Evolutionary conservation across 805 yeast species (phyloP).

Genomic region (Naumovozyma dairenensis): DNA sequence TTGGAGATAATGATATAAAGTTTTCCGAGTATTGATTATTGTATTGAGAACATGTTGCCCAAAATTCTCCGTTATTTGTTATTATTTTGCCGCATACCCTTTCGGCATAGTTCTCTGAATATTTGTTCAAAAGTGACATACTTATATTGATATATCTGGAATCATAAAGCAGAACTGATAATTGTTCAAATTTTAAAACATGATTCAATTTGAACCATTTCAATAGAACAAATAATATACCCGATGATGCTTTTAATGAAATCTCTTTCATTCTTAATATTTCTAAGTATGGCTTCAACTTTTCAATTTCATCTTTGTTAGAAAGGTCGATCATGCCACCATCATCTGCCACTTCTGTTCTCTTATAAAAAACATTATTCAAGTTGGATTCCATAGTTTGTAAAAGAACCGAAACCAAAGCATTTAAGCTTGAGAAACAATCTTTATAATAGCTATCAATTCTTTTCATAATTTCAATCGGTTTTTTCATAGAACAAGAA

Average conservation of each 20-base stretch:
- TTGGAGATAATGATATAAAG: background rate
- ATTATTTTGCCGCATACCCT: slow-evolving; percentile 23
- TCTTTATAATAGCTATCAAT: slow-evolving; percentile 52
- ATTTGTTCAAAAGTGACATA: slow-evolving; percentile 18
- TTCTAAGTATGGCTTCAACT: slow-evolving; percentile 35
- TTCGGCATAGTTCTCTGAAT: slow-evolving; percentile 23
- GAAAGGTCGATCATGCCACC: no score
- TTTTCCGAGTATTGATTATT: slow-evolving; percentile 4
- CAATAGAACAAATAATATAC: slow-evolving; percentile 42
- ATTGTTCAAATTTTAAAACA: slow-evolving; percentile 65
- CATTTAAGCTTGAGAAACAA: slow-evolving; percentile 46
- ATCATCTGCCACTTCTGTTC: slow-evolving; percentile 7
- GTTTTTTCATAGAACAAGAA: no score
- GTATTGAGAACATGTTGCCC: slow-evolving; percentile 21
- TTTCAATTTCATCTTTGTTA: slow-evolving; percentile 2
- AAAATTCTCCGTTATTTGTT: slow-evolving; percentile 16
- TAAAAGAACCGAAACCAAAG: slow-evolving; percentile 53
- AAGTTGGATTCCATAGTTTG: slow-evolving; percentile 52
- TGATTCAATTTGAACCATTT: slow-evolving; percentile 78
- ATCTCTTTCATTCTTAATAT: slow-evolving; percentile 52
- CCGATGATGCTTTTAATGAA: slow-evolving; percentile 48
- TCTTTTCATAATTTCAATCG: slow-evolving; percentile 33
- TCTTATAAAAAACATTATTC: slow-evolving; percentile 18
- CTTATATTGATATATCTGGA: slow-evolving; percentile 38
- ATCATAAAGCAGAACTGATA: slow-evolving; percentile 66